Percentiles rank a stretch among this genome's conserved stretches.
phyloP scores from a whole-genome alignment of 2,329 filamentous ascomycete species.

The Aspergillus eucalypticola region DNA sequence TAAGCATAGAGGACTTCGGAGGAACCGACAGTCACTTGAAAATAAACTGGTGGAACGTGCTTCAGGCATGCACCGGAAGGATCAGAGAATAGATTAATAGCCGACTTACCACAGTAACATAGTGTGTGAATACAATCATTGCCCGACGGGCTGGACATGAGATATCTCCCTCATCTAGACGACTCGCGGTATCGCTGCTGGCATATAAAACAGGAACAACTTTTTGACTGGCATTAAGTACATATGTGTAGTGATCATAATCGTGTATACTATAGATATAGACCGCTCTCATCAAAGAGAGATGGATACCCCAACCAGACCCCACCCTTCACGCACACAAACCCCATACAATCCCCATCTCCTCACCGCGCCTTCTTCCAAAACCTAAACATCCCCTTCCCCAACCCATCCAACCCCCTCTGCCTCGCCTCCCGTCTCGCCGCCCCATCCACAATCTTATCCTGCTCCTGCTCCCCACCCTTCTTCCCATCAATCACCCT shows the following conservation, averaged over 20 bases:
- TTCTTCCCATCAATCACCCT: slow-evolving; percentile 40
- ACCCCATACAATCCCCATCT: background rate
- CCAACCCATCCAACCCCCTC: slow-evolving; percentile 40
- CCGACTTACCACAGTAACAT: background rate
- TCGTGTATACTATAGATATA: background rate
- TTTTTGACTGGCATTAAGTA: no score
- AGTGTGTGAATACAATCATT: slow-evolving; percentile 7
- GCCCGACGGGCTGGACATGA: background rate
- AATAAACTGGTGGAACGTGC: slow-evolving; percentile 3
- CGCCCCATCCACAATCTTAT: slow-evolving; percentile 33
- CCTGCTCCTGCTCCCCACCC: background rate
- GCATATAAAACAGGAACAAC: no score
- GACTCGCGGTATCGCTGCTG: no score
- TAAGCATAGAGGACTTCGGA: slow-evolving; percentile 27
- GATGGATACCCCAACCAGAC: no score
- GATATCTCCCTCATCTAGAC: background rate
- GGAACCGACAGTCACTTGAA: slow-evolving; percentile 22
- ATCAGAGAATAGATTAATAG: slow-evolving; percentile 3
- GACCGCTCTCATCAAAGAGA: background rate
- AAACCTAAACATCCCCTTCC: slow-evolving; percentile 10
- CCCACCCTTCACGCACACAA: no score
- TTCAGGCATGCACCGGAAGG: slow-evolving; percentile 3
- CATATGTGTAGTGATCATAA: background rate
- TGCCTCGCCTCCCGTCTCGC: slow-evolving; percentile 38
- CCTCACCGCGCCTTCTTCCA: slow-evolving; percentile 1